Evolutionary conservation across 495 filamentous ascomycete species (phyloP).

Genomic region (Schizothecium vesticola): DNA sequence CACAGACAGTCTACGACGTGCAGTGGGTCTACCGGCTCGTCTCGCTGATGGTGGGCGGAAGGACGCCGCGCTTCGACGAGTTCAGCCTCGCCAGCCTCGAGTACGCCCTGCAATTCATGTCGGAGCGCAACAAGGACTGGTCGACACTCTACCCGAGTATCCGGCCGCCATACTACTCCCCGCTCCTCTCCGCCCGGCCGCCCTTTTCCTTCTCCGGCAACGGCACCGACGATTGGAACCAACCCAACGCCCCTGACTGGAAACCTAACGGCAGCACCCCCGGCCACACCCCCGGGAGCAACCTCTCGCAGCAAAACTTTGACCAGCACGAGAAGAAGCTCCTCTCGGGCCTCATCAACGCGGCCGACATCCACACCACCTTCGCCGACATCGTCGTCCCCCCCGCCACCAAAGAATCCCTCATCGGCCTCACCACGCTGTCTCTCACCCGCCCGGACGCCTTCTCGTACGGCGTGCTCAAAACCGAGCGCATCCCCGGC

Average conservation of each 20-base stretch:
- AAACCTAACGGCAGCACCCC: background rate
- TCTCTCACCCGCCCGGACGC: slow-evolving; percentile 87
- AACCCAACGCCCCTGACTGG: background rate
- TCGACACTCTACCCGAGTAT: slow-evolving; percentile 12
- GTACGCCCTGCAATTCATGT: slow-evolving; percentile 22
- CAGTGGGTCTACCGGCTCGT: slow-evolving; percentile 32
- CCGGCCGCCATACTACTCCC: slow-evolving; percentile 29
- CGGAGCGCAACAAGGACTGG: slow-evolving; percentile 24
- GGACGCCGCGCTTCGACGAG: slow-evolving; percentile 7
- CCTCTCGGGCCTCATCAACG: slow-evolving; percentile 73
- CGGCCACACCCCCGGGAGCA: background rate
- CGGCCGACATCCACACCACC: slow-evolving; percentile 73
- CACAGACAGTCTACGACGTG: slow-evolving; percentile 22
- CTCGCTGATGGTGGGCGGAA: slow-evolving; percentile 23
- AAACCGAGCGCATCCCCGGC: slow-evolving; percentile 84
- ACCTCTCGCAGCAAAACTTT: slow-evolving; percentile 8
- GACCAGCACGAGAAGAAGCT: slow-evolving; percentile 75
- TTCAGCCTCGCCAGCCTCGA: slow-evolving; percentile 13
- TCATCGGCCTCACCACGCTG: slow-evolving; percentile 84
- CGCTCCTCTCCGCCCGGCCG: slow-evolving; percentile 11
- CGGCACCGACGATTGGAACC: slow-evolving; percentile 3
- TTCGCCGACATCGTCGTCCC: slow-evolving; percentile 82
- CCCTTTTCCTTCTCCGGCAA: slow-evolving; percentile 5
- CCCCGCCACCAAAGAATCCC: slow-evolving; percentile 73
- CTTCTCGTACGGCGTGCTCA: slow-evolving; percentile 91